Evolutionary conservation across 1,284 basidiomycete genomes (phyloP).

Genomic region (Melampsora americana): DNA sequence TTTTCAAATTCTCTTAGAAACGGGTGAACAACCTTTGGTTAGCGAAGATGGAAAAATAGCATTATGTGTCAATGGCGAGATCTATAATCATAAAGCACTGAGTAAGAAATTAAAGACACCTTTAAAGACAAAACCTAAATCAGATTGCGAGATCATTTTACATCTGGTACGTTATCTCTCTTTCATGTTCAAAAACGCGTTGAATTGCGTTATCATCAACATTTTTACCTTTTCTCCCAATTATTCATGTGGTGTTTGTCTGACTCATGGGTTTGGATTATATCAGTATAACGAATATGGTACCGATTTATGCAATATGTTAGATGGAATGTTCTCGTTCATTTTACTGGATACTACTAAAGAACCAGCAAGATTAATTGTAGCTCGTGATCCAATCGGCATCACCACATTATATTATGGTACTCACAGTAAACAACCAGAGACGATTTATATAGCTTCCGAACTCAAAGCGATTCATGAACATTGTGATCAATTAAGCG

Average conservation of each 20-base stretch:
- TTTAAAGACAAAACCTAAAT: slow-evolving; percentile 82
- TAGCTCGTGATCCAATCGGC: slow-evolving; percentile 94
- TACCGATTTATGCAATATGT: slow-evolving; percentile 69
- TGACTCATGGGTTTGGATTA: neutral
- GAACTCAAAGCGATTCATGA: slow-evolving; percentile 90
- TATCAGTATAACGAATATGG: slow-evolving; percentile 76
- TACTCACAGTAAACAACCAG: slow-evolving; percentile 78
- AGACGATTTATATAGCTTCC: slow-evolving; percentile 85
- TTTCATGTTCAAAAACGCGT: neutral
- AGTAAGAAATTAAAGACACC: slow-evolving; percentile 70
- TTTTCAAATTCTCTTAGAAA: slow-evolving; percentile 62
- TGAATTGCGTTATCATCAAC: neutral
- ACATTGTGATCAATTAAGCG: slow-evolving; percentile 89
- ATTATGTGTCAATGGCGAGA: slow-evolving; percentile 96
- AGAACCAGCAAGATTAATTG: slow-evolving; percentile 82
- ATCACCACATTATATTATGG: slow-evolving; percentile 98
- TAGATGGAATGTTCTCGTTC: slow-evolving; percentile 99
- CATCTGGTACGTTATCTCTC: slow-evolving; percentile 65
- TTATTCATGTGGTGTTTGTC: neutral
- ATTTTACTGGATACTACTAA: slow-evolving; percentile 90
- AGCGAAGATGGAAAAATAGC: slow-evolving; percentile 80
- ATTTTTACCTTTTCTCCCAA: neutral
- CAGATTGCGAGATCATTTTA: slow-evolving; percentile 97
- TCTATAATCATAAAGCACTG: slow-evolving; percentile 92
- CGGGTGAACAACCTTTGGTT: slow-evolving; percentile 90